These are phyloP conservation scores for Candida qinlingensis DNA, from an alignment of 805 yeast genomes.

Conservation along the genomic window DNA sequence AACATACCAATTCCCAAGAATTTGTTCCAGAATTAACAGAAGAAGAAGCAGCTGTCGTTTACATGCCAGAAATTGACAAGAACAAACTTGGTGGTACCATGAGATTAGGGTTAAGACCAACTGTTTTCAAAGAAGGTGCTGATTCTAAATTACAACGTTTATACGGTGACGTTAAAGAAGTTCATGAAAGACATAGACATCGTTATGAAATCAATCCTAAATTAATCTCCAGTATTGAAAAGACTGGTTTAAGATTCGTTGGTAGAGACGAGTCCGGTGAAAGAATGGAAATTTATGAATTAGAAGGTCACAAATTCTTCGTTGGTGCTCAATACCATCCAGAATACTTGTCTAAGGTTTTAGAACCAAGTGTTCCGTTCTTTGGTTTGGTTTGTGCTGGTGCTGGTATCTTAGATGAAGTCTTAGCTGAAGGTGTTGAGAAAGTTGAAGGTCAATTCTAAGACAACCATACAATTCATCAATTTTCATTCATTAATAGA, in stretches of 20 bases:
- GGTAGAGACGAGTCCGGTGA: slow-evolving; percentile 88
- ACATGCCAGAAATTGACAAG: slow-evolving; percentile 98
- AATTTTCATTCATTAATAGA: too few species aligned
- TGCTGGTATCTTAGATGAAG: slow-evolving; percentile 70
- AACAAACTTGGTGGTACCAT: slow-evolving; percentile 96
- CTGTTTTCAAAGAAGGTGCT: slow-evolving; percentile 68
- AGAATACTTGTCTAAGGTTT: slow-evolving; percentile 91
- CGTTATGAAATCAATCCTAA: slow-evolving; percentile 95
- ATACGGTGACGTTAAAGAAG: slow-evolving; percentile 65
- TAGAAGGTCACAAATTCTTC: slow-evolving; percentile 80
- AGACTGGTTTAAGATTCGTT: slow-evolving; percentile 76
- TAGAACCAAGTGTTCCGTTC: slow-evolving; percentile 95
- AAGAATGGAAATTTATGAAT: slow-evolving; percentile 93
- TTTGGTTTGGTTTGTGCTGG: slow-evolving; percentile 95
- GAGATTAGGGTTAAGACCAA: slow-evolving; percentile 94
- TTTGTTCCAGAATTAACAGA: slow-evolving; percentile 61
- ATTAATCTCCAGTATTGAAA: slow-evolving; percentile 64
- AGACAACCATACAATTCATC: neutral
- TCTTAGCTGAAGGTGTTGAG: slow-evolving; percentile 38
- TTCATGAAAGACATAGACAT: slow-evolving; percentile 95
- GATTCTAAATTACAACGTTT: slow-evolving; percentile 69
- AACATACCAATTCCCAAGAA: slow-evolving; percentile 76
- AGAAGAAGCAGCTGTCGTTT: slow-evolving; percentile 72
- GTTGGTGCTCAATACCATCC: slow-evolving; percentile 99
- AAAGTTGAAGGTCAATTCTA: slow-evolving; percentile 26